These are phyloP conservation scores for Termitomyces bulborhizus DNA, from an alignment of 768 basidiomycete genomes.

Conservation along the genomic window DNA sequence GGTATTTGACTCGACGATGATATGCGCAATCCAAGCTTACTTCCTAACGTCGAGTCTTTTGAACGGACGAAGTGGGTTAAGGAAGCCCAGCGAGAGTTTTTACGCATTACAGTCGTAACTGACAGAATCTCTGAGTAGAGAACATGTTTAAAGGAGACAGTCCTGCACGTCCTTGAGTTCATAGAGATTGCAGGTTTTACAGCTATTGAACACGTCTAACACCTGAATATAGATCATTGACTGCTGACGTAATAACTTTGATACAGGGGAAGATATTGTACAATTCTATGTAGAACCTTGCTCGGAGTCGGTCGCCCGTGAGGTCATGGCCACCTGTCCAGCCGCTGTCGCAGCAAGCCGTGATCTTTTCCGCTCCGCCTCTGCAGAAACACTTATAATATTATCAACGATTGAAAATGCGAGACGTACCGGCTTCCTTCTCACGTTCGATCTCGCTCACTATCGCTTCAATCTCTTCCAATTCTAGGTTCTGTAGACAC, in stretches of 20 bases:
- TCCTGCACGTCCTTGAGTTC: constrained; percentile 18
- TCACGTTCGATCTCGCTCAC: constrained; percentile 93
- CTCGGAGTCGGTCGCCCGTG: constrained; percentile 38
- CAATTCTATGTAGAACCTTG: constrained; percentile 21
- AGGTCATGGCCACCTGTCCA: constrained; percentile 82
- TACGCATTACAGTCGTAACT: constrained; percentile 93
- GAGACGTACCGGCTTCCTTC: constrained; percentile 84
- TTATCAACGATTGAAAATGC: not conserved
- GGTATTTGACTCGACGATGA: constrained; percentile 39
- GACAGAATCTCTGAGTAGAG: constrained; percentile 86
- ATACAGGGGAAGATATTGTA: not conserved
- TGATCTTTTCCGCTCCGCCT: constrained; percentile 92
- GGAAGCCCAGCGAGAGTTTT: constrained; percentile 95
- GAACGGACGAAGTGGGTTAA: constrained; percentile 55
- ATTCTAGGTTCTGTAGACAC: constrained; percentile 65
- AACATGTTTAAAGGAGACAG: constrained; percentile 67
- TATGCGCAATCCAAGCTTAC: constrained; percentile 67
- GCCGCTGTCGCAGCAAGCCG: constrained; percentile 89
- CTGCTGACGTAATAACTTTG: constrained; percentile 13
- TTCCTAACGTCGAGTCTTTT: constrained; percentile 64
- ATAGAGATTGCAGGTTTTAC: constrained; percentile 13
- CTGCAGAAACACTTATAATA: constrained; percentile 32
- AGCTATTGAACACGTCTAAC: constrained; percentile 19
- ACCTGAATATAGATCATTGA: constrained; percentile 11
- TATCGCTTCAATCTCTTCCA: constrained; percentile 85